These are phyloP conservation scores for Gamsiella multidivaricata DNA, from an alignment of 192 early-diverging fungal species.

Conservation along the genomic window DNA sequence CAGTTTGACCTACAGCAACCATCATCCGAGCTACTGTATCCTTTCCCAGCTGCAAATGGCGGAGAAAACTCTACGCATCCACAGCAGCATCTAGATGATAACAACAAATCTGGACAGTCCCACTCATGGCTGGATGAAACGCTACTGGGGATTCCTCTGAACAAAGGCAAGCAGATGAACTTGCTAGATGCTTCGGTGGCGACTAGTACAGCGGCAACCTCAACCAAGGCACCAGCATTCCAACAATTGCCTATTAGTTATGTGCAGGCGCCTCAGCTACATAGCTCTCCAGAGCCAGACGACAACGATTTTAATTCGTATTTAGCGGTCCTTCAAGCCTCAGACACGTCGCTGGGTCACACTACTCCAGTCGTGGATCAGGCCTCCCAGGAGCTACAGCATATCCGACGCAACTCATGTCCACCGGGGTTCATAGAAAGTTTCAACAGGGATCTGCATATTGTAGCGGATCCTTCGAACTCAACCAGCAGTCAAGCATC, in stretches of 20 bases:
- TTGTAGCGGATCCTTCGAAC: not conserved
- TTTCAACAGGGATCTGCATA: conserved; percentile 8
- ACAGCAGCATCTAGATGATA: not conserved
- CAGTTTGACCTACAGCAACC: conserved; percentile 15
- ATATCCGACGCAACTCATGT: conserved; percentile 29
- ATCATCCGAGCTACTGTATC: not conserved
- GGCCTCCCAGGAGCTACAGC: not conserved
- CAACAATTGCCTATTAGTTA: too few relatives aligned
- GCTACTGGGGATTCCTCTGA: not conserved
- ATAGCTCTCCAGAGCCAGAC: too few relatives aligned
- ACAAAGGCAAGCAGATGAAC: not conserved
- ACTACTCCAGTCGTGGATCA: too few relatives aligned
- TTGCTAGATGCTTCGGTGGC: not conserved
- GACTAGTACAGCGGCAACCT: not conserved
- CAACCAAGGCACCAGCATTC: too few relatives aligned
- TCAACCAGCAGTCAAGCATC: not conserved
- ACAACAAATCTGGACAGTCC: too few relatives aligned
- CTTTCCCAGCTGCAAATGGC: too few relatives aligned
- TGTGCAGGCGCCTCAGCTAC: too few relatives aligned
- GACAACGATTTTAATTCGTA: too few relatives aligned
- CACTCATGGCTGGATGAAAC: not conserved
- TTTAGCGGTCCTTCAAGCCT: too few relatives aligned
- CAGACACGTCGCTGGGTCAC: too few relatives aligned
- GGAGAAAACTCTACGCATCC: not conserved
- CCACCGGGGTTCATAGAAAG: conserved; percentile 22